Evolutionary conservation across 2,329 filamentous ascomycete genomes (phyloP).

Genomic region (Fusarium abutilonis): DNA sequence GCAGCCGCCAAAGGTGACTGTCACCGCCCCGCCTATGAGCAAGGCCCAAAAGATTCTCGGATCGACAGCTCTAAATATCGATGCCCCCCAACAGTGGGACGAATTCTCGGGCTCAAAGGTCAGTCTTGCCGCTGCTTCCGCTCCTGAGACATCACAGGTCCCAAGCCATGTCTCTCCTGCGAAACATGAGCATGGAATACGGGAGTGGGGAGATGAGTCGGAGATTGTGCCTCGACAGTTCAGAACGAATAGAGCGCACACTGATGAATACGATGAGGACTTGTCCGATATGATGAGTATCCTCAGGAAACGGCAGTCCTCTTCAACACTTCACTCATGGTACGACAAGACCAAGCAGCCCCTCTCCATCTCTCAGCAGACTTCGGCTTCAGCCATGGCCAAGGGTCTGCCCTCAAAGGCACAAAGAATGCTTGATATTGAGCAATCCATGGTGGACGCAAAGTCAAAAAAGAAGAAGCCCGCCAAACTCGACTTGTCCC

Average conservation of each 20-base stretch:
- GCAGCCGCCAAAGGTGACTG: conserved; percentile 43
- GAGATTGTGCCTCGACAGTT: conserved; percentile 43
- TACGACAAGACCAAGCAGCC: conserved; percentile 67
- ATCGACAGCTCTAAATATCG: conserved; percentile 41
- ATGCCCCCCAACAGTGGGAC: conserved; percentile 33
- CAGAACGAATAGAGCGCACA: conserved; percentile 24
- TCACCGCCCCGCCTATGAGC: conserved; percentile 43
- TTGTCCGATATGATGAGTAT: conserved; percentile 56
- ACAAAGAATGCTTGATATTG: conserved; percentile 58
- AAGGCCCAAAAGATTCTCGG: conserved; percentile 46
- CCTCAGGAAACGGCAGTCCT: conserved; percentile 61
- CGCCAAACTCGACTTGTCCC: conserved; percentile 60
- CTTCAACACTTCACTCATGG: conserved; percentile 65
- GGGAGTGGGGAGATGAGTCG: conserved; percentile 45
- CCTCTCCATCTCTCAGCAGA: conserved; percentile 67
- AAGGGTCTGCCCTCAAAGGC: conserved; percentile 63
- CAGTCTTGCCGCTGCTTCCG: conserved; percentile 28
- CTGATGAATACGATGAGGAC: conserved; percentile 42
- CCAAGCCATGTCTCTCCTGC: conserved; percentile 7
- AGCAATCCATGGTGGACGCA: conserved; percentile 44
- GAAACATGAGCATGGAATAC: conserved; percentile 22
- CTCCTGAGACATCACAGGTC: conserved; percentile 22
- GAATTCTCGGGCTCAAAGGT: conserved; percentile 40
- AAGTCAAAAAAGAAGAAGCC: conserved; percentile 55
- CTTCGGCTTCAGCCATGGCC: conserved; percentile 67